Evolutionary conservation across 495 filamentous ascomycete species (phyloP).

Genomic region (Aspergillus bertholletiae): DNA sequence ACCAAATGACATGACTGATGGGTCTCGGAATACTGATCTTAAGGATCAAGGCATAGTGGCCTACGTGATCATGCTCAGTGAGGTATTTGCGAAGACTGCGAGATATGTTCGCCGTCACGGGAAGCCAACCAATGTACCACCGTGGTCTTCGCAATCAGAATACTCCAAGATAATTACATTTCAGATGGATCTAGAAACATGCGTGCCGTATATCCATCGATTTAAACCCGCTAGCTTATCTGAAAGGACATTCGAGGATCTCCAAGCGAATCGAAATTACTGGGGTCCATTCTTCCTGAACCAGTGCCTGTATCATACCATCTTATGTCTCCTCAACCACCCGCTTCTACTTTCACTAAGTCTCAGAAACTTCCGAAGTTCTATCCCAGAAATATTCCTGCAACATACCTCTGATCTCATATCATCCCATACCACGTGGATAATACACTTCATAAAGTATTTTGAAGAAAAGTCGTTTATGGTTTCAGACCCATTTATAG

Average conservation of each 20-base stretch:
- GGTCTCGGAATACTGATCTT: conserved; percentile 22
- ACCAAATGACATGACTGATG: conserved; percentile 15
- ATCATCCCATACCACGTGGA: conserved; percentile 46
- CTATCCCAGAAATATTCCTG: conserved; percentile 48
- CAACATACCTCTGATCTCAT: conserved; percentile 47
- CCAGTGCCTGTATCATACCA: conserved; percentile 49
- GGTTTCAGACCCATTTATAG: conserved; percentile 44
- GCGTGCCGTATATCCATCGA: conserved; percentile 43
- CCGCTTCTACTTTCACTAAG: conserved; percentile 43
- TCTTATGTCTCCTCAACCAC: conserved; percentile 46
- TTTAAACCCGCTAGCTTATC: conserved; percentile 43
- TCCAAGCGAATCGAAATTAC: conserved; percentile 40
- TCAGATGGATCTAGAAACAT: conserved; percentile 47
- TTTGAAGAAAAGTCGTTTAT: conserved; percentile 40
- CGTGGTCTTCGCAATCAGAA: conserved; percentile 49
- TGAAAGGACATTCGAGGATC: conserved; percentile 35
- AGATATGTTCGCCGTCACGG: conserved; percentile 44
- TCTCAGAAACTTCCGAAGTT: conserved; percentile 41
- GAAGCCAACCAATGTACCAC: conserved; percentile 39
- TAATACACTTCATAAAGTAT: conserved; percentile 46
- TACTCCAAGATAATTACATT: conserved; percentile 45
- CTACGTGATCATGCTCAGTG: conserved; percentile 45
- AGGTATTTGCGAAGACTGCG: conserved; percentile 40
- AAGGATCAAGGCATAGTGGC: conserved; percentile 44
- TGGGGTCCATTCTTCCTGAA: conserved; percentile 49